Percentiles rank a stretch among this genome's conserved stretches.
Conservation (phyloP, 176 grass and related monocot species). For the Triticum aestivum region IWGSC_CS_RefSeq_v2.1 NC_057807.1:15594316-15594815, state of each 20-base stretch:
- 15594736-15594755: too few relatives aligned
- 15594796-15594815: too few relatives aligned
- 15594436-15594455: background rate
- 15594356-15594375: background rate
- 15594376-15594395: background rate
- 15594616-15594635: too few relatives aligned
- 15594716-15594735: too few relatives aligned
- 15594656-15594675: too few relatives aligned
- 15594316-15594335: background rate
- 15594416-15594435: background rate
- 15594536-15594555: background rate
- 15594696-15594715: too few relatives aligned
- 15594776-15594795: too few relatives aligned
- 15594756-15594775: too few relatives aligned
- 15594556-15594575: background rate
- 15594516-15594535: background rate
- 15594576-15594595: background rate
- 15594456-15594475: background rate
- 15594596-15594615: background rate
- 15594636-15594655: too few relatives aligned
- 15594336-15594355: background rate
- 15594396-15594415: too few relatives aligned
- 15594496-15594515: background rate
- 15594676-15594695: too few relatives aligned
- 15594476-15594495: background rate